Base-by-base conservation (phyloP, 495 filamentous ascomycete genomes). In the Penicillium pulvis region DNA sequence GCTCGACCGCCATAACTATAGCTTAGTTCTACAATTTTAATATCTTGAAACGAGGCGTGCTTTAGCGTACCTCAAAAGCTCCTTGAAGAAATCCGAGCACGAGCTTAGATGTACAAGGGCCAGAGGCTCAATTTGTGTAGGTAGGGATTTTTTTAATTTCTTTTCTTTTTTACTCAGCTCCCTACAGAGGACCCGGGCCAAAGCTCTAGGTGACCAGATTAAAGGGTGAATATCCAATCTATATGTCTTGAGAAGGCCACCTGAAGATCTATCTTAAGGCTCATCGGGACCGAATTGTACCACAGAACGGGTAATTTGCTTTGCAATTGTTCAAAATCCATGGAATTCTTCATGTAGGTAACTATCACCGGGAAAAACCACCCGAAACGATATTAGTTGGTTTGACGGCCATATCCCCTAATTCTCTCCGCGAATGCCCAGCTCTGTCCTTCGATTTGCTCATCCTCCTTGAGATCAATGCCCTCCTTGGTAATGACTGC, bases 371-470 rank as follows among this genome's bases (percentile, higher is more conserved):
- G 30, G 11, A 9, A 31, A 33, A 30, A n/a, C 4, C 23, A 31
- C 20, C 3, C 16, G 24, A 49, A 30, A 49, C 4, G 46, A 31
- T 19, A 53, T 53, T 82, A 87, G 65, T 78, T 78, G 51, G 80
- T 75, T 77, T 90, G 87, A 26, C 87, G 83, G 35, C 88, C 88
- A 71, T 91, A 91, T 55, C 90, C 90, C 69, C 79, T 87, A 68
- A 96, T 94, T 43, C 81, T 79, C 73, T 96, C 90, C 11, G 92
- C 91, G 80, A 98, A 98, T 56, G 91, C 92, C 94, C 94, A 98
- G 82, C 92, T 97, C 81, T 97, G 92, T 58, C 83, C 74, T 63
- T 90, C 85, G 53, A 91, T 71, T 71, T 86, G 81, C 78, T 95
- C 89, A 67, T 88, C 78, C 77, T 93, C 84, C 74, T 85, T 86